These are phyloP conservation scores for Colletotrichum sidae DNA, from an alignment of 2,329 filamentous ascomycete genomes.

Conservation along the genomic window DNA sequence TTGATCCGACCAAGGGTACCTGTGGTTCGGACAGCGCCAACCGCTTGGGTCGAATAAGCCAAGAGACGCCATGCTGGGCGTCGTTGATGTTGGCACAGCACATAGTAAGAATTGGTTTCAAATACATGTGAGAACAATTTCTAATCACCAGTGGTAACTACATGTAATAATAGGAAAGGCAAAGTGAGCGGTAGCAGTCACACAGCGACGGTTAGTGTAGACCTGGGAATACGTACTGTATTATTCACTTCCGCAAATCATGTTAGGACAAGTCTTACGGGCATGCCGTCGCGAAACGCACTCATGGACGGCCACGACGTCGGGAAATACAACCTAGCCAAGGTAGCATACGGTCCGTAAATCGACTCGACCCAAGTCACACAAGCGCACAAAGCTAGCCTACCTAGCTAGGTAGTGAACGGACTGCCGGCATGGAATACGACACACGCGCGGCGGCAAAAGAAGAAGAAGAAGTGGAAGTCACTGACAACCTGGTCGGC, in stretches of 20 bases:
- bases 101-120: conserved; percentile 1
- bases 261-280: background rate
- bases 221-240: conserved; percentile 5
- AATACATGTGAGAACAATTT: conserved; percentile 2
- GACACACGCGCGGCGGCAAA: conserved; percentile 1
- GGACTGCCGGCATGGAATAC: conserved; percentile 19
- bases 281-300: too few species aligned
- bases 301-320: background rate
- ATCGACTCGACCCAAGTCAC: too few species aligned
- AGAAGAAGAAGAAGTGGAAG: conserved; percentile 1
- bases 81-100: background rate
- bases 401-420: background rate
- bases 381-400: background rate
- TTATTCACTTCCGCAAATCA: conserved; percentile 1
- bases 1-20: conserved; percentile 7
- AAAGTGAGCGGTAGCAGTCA: background rate
- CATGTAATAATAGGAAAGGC: conserved; percentile 1
- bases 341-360: too few species aligned
- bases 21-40: conserved; percentile 28
- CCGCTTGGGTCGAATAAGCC: conserved; percentile 26
- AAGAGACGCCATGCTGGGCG: background rate
- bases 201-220: background rate
- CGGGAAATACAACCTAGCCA: conserved; percentile 5
- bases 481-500: conserved; percentile 8
- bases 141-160: conserved; percentile 1